These are phyloP conservation scores for Metschnikowia cerradonensis DNA, from an alignment of 805 yeast species.

Conservation along the genomic window DNA sequence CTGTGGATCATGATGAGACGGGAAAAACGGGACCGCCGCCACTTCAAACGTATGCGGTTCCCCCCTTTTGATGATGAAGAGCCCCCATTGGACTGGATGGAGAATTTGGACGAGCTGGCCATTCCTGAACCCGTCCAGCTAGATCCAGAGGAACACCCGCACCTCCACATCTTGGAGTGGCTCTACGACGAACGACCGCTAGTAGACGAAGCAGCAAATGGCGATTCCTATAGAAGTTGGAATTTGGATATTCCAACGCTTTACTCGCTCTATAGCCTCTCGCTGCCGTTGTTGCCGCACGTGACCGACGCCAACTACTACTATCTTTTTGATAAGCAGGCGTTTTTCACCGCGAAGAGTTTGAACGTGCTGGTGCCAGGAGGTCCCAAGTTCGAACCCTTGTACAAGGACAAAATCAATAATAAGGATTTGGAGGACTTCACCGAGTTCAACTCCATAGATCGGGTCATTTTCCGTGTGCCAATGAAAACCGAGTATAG, in stretches of 20 bases:
- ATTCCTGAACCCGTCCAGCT: constrained; percentile 68
- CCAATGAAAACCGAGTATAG: constrained; percentile 78
- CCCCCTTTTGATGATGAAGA: constrained; percentile 98
- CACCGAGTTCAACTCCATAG: constrained; percentile 87
- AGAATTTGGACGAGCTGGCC: constrained; percentile 68
- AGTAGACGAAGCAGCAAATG: constrained; percentile 55
- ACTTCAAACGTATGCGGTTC: constrained; percentile 86
- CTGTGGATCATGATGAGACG: constrained; percentile 91
- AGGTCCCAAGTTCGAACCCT: constrained; percentile 93
- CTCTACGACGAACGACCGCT: constrained; percentile 76
- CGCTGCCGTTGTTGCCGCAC: constrained; percentile 69
- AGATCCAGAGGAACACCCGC: constrained; percentile 61
- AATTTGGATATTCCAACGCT: constrained; percentile 54
- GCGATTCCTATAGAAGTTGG: constrained; percentile 77
- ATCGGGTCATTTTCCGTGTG: constrained; percentile 75
- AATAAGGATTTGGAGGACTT: constrained; percentile 67
- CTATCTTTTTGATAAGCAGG: constrained; percentile 70
- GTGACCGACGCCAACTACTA: constrained; percentile 53
- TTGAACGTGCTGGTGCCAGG: constrained; percentile 85
- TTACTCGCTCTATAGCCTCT: constrained; percentile 60
- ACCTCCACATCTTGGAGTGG: constrained; percentile 63
- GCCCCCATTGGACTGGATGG: constrained; percentile 83
- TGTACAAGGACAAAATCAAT: constrained; percentile 57
- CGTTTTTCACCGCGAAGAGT: constrained; percentile 89
- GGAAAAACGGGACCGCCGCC: constrained; percentile 86